A percentile compares a stretch with the other conserved stretches of the same genome.
These are phyloP conservation scores for Arachnopeziza araneosa DNA, from an alignment of 2,329 filamentous ascomycete genomes.

Conservation along the genomic window DNA sequence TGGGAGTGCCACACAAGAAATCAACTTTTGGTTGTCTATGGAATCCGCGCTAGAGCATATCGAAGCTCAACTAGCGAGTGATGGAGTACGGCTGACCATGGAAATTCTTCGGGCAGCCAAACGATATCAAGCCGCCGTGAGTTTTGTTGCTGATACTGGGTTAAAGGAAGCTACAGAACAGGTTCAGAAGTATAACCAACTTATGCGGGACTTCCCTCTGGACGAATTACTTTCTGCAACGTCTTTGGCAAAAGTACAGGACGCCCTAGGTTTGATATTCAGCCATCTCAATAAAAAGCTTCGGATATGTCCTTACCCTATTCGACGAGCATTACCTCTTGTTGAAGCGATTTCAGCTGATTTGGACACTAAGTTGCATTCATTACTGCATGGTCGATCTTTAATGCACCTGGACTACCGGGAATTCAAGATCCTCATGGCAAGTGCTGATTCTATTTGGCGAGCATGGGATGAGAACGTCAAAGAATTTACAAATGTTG, in stretches of 20 bases:
- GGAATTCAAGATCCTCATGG: conserved; percentile 84
- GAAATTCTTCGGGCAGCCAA: conserved; percentile 96
- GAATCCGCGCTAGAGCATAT: conserved; percentile 90
- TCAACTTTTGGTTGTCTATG: conserved; percentile 99
- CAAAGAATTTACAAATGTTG: conserved; percentile 97
- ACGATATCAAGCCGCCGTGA: conserved; percentile 94
- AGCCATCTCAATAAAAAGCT: conserved; percentile 96
- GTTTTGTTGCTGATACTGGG: conserved; percentile 92
- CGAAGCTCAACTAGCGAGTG: conserved; percentile 78
- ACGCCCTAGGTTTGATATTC: conserved; percentile 87
- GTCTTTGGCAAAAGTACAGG: conserved; percentile 79
- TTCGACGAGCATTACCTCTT: conserved; percentile 83
- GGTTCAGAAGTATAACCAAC: conserved; percentile 97
- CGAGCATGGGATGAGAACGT: conserved; percentile 90
- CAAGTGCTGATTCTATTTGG: conserved; percentile 79
- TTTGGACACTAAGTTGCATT: conserved; percentile 79
- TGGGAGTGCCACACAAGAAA: conserved; percentile 88
- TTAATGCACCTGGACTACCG: conserved; percentile 89
- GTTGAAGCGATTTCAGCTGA: conserved; percentile 96
- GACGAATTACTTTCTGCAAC: conserved; percentile 93
- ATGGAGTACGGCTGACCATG: conserved; percentile 84
- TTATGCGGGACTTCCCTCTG: conserved; percentile 96
- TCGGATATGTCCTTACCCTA: conserved; percentile 91
- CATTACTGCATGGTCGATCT: conserved; percentile 76
- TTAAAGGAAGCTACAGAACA: conserved; percentile 93